Conservation (phyloP, 1,284 basidiomycete genomes). For the Sparassis latifolia region DNA sequence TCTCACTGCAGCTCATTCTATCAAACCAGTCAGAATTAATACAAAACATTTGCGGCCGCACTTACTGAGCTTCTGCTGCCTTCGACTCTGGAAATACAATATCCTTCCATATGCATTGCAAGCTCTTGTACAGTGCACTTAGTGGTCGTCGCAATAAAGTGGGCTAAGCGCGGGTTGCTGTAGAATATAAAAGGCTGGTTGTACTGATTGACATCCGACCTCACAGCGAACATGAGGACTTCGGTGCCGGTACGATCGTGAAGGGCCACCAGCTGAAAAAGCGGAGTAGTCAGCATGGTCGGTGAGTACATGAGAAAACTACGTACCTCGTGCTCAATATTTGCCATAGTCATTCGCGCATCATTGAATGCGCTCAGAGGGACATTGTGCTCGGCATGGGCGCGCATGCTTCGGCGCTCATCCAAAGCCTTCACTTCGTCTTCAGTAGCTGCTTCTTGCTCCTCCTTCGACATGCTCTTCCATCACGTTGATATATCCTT, state of each 20-base stretch:
- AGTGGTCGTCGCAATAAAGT: conserved; percentile 6
- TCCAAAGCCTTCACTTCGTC: not conserved
- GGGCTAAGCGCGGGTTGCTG: conserved; percentile 5
- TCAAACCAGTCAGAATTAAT: too few species aligned
- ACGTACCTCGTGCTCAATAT: not conserved
- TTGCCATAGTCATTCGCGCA: not conserved
- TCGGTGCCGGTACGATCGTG: conserved; percentile 12
- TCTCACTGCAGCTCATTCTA: too few species aligned
- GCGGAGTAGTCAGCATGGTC: not conserved
- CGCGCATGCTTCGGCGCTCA: not conserved
- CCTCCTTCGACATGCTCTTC: not conserved
- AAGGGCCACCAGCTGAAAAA: conserved; percentile 9
- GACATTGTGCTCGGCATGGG: not conserved
- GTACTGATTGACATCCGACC: conserved; percentile 3
- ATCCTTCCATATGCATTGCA: conserved; percentile 9
- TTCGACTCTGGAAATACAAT: conserved; percentile 8
- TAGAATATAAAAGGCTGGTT: conserved; percentile 9
- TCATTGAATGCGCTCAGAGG: not conserved
- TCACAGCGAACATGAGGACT: conserved; percentile 6
- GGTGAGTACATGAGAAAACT: not conserved
- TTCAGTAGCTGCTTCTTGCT: not conserved
- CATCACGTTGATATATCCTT: not conserved
- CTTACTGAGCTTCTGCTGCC: not conserved
- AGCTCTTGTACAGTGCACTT: not conserved
- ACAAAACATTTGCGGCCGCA: too few species aligned